These are phyloP conservation scores for Diaporthe sp. DNA, from an alignment of 2,329 filamentous ascomycete genomes.

Conservation along the genomic window DNA sequence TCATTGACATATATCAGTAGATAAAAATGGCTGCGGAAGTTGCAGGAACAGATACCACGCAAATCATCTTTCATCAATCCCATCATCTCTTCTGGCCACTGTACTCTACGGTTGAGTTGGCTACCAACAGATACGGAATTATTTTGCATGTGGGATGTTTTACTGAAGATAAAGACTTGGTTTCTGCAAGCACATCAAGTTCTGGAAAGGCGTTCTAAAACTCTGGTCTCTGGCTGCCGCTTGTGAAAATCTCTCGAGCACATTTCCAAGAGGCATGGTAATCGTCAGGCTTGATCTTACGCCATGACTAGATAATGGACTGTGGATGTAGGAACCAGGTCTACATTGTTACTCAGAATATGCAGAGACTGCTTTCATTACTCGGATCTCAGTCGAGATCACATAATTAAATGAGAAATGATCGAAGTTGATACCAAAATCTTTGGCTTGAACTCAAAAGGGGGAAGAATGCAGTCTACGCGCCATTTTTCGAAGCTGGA, in stretches of 20 bases:
- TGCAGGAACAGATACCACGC: not conserved
- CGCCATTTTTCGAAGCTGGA: too few species aligned
- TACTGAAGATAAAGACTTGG: not conserved
- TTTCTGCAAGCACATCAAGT: not conserved
- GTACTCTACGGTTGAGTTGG: not conserved
- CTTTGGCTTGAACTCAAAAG: too few species aligned
- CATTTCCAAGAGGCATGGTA: not conserved
- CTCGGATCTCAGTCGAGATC: too few species aligned
- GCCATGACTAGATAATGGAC: too few species aligned
- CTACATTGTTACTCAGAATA: too few species aligned
- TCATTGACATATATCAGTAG: not conserved
- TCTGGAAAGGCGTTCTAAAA: not conserved
- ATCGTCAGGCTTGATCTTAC: too few species aligned
- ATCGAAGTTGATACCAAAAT: too few species aligned
- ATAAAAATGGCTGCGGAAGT: too few species aligned
- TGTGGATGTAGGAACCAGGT: too few species aligned
- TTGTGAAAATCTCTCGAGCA: not conserved
- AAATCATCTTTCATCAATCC: not conserved
- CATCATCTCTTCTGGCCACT: not conserved
- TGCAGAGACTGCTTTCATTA: too few species aligned
- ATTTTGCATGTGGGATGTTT: not conserved
- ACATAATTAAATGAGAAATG: too few species aligned
- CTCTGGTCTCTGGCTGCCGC: not conserved
- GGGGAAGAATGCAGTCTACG: too few species aligned
- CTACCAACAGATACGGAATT: not conserved